Base-by-base conservation (phyloP, 345 rosid species). In the Citrus glauca region DNA sequence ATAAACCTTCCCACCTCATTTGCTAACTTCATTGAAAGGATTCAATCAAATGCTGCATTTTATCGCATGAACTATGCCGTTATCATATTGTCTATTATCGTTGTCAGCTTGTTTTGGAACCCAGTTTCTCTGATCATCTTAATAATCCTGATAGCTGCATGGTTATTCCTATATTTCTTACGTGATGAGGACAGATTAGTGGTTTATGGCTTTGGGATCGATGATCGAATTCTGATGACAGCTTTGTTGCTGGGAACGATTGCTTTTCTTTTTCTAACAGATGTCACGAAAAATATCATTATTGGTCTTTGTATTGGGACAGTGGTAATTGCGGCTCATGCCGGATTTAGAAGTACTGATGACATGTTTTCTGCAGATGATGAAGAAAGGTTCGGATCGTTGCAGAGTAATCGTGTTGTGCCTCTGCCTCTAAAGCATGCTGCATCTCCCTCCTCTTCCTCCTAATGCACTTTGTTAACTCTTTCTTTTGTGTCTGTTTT, bases 121-220 rank as follows among this genome's bases (percentile, higher is more conserved):
- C 95, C 94, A 0, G n/a, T 84, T 55, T 85, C 50, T 2, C 72
- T 91, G 74, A 64, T 86, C 8, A 71, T 85, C 82, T 79, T 89
- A 71, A 9, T 82, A 25, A 40, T 84, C 81, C 68, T 83, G 89
- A 79, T 88, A 78, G 56, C 76, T 37, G 81, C 87, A 3, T 89
- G 94, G 94, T 24, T 87, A 67, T 91, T 84, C 85, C 82, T 91
- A 9, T 91, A 86, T 82, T 87, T 88, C 68, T 72, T 86, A 57
- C 79, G 90, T 0, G 88, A 89, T 45, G 86, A 87, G 30, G 86
- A 73, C 59, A 89, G 92, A 0, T 45, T 90, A 25, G 35, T 81
- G 66, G 17, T 90, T 35, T 66, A 60, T 38, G 90, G 90, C 35
- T 35, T 68, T 13, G 78, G 76, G 66, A 69, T 94, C 30, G 82